Evolutionary conservation across 2,329 filamentous ascomycete genomes (phyloP), one percentile per base, ranked within the genome.

Genomic region (Chaetomium globosum): DNA sequence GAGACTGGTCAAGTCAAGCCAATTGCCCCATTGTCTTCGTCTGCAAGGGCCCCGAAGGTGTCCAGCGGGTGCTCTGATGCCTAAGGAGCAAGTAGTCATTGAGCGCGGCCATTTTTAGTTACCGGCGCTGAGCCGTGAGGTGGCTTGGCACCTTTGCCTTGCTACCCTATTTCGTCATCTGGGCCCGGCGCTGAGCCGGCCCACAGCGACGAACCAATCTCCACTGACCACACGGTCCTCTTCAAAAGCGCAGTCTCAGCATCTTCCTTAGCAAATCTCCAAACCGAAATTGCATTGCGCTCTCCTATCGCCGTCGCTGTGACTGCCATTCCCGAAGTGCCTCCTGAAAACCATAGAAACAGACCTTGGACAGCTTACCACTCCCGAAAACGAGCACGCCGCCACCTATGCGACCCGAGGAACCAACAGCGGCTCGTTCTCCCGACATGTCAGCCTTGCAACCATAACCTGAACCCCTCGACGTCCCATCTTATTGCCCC

Each of bases 381-480:
- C 55, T 39, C 31, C n/a, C 49, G 6, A 58, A 21, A 49, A 48
- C 46, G 31, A 59, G 46, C 58, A 56, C 51, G 36, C 59, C 59
- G 59, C 53, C 64, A 65, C 69, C 61, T 66, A 65, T 70, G 68
- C 68, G 53, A 65, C 51, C 61, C 59, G 64, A 63, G 54, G 51
- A 43, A 55, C 60, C 56, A 28, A 65, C 60, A 51, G 46, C 63
- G 59, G 43, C 61, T 61, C 52, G 46, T 61, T 53, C 53, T 54
- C 59, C 57, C 65, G 68, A 69, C 58, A 71, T 71, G 69, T 68
- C 63, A 65, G 60, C 60, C 60, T 67, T 63, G 59, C 57, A 65
- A 36, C 61, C 61, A 56, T 65, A 64, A 59, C 67, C 55, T 62
- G 39, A 52, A 55, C 54, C 16, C 52, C 30, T 39, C 36, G 54